A percentile compares a stretch with the other conserved stretches of the same genome.
Evolutionary conservation across 139 green algal species (phyloP).

Genomic region (Penium margaritaceum): DNA sequence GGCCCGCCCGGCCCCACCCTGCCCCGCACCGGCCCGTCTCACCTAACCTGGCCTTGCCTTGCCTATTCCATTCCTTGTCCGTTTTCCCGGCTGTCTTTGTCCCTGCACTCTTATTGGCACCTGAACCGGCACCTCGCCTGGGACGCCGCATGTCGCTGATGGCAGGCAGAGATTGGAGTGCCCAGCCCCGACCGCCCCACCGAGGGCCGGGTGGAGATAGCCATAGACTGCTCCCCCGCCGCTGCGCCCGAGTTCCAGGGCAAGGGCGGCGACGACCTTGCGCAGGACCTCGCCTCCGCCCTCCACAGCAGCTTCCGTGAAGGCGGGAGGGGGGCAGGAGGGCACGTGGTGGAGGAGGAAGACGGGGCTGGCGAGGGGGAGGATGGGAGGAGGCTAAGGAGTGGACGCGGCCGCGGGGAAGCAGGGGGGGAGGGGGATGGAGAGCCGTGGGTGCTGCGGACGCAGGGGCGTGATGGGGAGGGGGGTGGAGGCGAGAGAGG

Average conservation of each 20-base stretch:
- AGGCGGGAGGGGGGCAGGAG: conserved; percentile 36
- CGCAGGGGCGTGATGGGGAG: not conserved
- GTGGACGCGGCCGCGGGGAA: not conserved
- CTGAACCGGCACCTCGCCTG: no score
- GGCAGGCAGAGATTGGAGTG: conserved; percentile 38
- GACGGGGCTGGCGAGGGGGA: not conserved
- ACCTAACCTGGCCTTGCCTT: no score
- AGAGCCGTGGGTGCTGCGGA: conserved; percentile 59
- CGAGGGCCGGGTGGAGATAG: conserved; percentile 55
- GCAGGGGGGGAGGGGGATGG: not conserved
- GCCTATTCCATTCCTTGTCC: no score
- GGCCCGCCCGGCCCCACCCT: no score
- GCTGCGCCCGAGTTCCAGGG: conserved; percentile 70
- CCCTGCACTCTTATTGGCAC: no score
- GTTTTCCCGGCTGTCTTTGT: no score
- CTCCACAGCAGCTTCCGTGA: conserved; percentile 55
- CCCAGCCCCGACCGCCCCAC: conserved; percentile 4
- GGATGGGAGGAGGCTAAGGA: conserved; percentile 47
- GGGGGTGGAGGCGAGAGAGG: not conserved
- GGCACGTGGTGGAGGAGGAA: not conserved
- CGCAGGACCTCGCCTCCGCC: conserved; percentile 50
- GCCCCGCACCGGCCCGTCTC: no score
- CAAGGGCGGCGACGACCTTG: conserved; percentile 60
- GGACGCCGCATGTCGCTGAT: no score
- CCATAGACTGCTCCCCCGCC: conserved; percentile 69